phyloP scores from a whole-genome alignment of 768 basidiomycete genomes.

The Candolleomyces efflorescens region DNA sequence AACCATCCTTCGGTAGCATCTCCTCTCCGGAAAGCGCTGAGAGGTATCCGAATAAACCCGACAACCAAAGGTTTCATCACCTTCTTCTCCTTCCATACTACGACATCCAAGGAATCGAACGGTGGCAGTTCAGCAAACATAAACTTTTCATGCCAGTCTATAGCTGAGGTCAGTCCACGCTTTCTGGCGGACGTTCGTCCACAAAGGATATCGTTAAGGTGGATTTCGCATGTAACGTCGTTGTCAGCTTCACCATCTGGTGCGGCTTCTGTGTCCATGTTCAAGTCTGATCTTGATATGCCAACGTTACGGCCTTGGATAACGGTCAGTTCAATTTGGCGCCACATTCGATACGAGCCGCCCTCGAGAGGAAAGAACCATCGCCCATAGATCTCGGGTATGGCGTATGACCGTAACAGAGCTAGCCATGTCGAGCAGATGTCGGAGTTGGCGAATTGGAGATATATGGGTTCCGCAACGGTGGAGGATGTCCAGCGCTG shows the following conservation, averaged over 20 bases:
- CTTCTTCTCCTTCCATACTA: constrained; percentile 68
- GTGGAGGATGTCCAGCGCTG: constrained; percentile 55
- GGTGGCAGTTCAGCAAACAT: constrained; percentile 72
- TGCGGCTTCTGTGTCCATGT: constrained; percentile 22
- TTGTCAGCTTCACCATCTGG: constrained; percentile 56
- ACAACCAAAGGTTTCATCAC: constrained; percentile 49
- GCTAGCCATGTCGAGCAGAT: constrained; percentile 72
- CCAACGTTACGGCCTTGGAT: constrained; percentile 75
- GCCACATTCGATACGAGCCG: constrained; percentile 85
- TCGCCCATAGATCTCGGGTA: constrained; percentile 73
- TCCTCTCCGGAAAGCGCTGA: constrained; percentile 69
- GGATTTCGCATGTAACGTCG: constrained; percentile 78
- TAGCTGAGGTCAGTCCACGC: constrained; percentile 44
- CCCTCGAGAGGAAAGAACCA: constrained; percentile 52
- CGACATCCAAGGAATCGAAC: constrained; percentile 64
- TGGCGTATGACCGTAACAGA: constrained; percentile 75
- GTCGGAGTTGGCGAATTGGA: constrained; percentile 66
- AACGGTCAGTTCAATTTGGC: constrained; percentile 71
- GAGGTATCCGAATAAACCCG: constrained; percentile 60
- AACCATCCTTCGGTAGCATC: constrained; percentile 84
- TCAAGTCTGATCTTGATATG: constrained; percentile 33
- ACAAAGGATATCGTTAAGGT: constrained; percentile 59
- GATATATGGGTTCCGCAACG: constrained; percentile 63
- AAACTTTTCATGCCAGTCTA: constrained; percentile 85
- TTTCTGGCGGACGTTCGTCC: constrained; percentile 75